phyloP scores from a whole-genome alignment of 495 filamentous ascomycete genomes.

The Penicillium fimorum region DNA sequence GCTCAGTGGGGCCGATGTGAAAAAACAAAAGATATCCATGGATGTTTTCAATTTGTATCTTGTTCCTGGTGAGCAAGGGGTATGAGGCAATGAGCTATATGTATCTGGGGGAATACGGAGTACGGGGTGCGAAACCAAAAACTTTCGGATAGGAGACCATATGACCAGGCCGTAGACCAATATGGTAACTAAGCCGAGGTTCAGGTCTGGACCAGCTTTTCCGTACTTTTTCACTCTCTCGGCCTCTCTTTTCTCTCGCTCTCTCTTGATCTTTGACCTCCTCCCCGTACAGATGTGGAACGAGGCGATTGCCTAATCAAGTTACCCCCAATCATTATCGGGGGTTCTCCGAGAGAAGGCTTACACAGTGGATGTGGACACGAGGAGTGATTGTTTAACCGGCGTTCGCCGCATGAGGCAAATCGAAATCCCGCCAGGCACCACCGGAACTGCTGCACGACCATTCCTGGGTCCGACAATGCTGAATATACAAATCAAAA shows the following conservation, averaged over 20 bases:
- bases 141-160: background rate
- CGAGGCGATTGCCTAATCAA: background rate
- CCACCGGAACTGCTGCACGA: background rate
- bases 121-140: background rate
- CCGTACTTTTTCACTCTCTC: background rate
- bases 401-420: background rate
- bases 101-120: background rate
- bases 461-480: background rate
- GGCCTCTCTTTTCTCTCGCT: background rate
- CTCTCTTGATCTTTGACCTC: conserved; percentile 1
- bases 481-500: background rate
- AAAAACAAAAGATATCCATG: background rate
- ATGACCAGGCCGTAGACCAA: conserved; percentile 1
- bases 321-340: background rate
- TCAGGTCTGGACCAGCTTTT: background rate
- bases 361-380: background rate
- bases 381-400: conserved; percentile 1
- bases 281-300: background rate
- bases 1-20: conserved; percentile 6
- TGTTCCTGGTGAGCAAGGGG: background rate
- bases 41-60: background rate
- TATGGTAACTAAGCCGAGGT: conserved; percentile 5
- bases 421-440: conserved; percentile 2
- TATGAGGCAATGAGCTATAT: background rate
- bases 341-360: background rate